A percentile compares a stretch with the other conserved stretches of the same genome.
Conservation (phyloP, 768 basidiomycete genomes). For the Leccinum boreale region DNA sequence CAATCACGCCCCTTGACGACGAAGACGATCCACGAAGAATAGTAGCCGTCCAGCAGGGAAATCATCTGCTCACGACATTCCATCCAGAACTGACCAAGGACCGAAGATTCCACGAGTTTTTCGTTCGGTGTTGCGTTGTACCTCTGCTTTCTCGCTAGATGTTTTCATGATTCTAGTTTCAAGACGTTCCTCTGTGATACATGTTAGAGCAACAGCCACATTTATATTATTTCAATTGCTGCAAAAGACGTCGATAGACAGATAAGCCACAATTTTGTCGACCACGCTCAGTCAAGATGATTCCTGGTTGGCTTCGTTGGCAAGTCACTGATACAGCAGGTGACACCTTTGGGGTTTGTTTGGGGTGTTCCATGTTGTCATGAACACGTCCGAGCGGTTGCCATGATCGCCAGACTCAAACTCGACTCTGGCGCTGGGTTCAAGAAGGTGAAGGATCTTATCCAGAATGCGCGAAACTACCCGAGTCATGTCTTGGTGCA, state of each 20-base stretch:
- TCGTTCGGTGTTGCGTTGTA: slow-evolving; percentile 71
- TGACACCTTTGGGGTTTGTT: too few relatives aligned
- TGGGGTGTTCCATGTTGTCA: not conserved
- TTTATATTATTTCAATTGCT: not conserved
- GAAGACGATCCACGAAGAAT: slow-evolving; percentile 60
- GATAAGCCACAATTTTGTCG: not conserved
- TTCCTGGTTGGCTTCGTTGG: too few relatives aligned
- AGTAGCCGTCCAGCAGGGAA: slow-evolving; percentile 84
- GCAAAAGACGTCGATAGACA: not conserved
- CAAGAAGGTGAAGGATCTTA: too few relatives aligned
- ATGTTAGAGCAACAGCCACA: not conserved
- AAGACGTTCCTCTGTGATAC: not conserved
- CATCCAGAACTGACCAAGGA: slow-evolving; percentile 93
- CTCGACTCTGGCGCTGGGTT: too few relatives aligned
- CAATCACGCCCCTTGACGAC: slow-evolving; percentile 35
- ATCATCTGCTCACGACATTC: slow-evolving; percentile 83
- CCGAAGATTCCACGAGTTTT: slow-evolving; percentile 88
- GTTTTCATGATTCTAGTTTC: not conserved
- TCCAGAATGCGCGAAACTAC: too few relatives aligned
- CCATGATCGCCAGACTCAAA: not conserved
- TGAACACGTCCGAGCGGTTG: not conserved
- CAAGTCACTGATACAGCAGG: too few relatives aligned
- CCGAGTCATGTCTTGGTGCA: too few relatives aligned
- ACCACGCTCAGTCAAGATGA: not conserved
- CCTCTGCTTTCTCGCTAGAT: slow-evolving; percentile 17